These are phyloP conservation scores for Geosiphon pyriformis DNA, from an alignment of 192 early-diverging fungal genomes.

Conservation along the genomic window DNA sequence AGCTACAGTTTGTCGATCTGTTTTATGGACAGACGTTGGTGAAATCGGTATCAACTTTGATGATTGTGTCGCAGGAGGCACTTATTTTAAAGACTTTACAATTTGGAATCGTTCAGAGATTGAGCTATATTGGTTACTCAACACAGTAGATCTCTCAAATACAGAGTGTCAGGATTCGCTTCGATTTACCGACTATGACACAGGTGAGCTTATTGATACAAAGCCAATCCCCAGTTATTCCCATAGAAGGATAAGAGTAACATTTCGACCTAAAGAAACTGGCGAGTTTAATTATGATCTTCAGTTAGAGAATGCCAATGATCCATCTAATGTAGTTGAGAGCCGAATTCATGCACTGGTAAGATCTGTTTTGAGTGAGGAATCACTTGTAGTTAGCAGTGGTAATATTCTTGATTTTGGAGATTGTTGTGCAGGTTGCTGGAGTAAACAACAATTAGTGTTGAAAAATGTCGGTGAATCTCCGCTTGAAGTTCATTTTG, in stretches of 20 bases:
- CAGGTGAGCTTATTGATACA: slow-evolving; percentile 39
- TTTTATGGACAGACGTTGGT: slow-evolving; percentile 87
- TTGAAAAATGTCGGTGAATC: slow-evolving; percentile 76
- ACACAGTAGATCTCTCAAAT: slow-evolving; percentile 62
- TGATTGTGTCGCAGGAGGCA: slow-evolving; percentile 84
- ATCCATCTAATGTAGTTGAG: slow-evolving; percentile 74
- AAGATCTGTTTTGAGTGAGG: slow-evolving; percentile 65
- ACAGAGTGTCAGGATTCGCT: slow-evolving; percentile 56
- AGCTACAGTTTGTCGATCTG: slow-evolving; percentile 81
- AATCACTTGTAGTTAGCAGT: slow-evolving; percentile 62
- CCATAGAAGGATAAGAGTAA: slow-evolving; percentile 66
- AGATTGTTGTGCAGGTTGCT: slow-evolving; percentile 87
- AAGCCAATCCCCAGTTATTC: slow-evolving; percentile 67
- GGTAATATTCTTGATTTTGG: slow-evolving; percentile 85
- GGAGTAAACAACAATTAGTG: slow-evolving; percentile 72
- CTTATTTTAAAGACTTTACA: slow-evolving; percentile 87
- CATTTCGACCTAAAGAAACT: slow-evolving; percentile 78
- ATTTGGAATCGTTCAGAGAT: slow-evolving; percentile 88
- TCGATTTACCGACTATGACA: slow-evolving; percentile 71
- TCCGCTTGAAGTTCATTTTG: slow-evolving; percentile 72
- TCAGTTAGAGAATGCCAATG: slow-evolving; percentile 87
- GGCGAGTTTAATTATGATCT: slow-evolving; percentile 92
- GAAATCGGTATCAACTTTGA: slow-evolving; percentile 92
- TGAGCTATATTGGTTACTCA: slow-evolving; percentile 82
- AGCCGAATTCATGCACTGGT: slow-evolving; percentile 80